phyloP scores from a whole-genome alignment of 768 basidiomycete genomes.

The Tricholoma sp. region DNA sequence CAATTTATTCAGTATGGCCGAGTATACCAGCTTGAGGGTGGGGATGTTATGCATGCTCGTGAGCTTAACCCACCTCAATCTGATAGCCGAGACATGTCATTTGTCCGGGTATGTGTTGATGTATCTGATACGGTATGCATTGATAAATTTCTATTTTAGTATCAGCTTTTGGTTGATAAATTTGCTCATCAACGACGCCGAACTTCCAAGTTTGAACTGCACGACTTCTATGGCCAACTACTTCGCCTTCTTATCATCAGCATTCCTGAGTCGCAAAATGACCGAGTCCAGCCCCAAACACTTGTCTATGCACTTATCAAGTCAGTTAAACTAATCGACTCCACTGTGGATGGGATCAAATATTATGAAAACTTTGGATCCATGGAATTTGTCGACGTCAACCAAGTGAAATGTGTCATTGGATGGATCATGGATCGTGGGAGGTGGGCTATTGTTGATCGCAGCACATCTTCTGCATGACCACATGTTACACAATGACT shows the following conservation, averaged over 20 bases:
- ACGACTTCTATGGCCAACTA: conserved; percentile 28
- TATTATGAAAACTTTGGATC: conserved; percentile 15
- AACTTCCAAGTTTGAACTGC: conserved; percentile 8
- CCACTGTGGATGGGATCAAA: conserved; percentile 9
- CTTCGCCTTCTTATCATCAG: background rate
- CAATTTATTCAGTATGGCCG: background rate
- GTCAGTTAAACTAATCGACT: background rate
- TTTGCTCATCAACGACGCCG: conserved; percentile 10
- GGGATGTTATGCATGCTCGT: background rate
- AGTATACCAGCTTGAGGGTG: conserved; percentile 2
- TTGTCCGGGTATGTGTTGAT: background rate
- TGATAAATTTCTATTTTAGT: conserved; percentile 17
- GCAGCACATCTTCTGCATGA: background rate
- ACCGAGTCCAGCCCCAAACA: conserved; percentile 2
- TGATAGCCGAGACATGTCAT: background rate
- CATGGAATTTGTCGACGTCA: conserved; percentile 22
- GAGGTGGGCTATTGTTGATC: background rate
- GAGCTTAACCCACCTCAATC: background rate
- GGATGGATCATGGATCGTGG: conserved; percentile 15
- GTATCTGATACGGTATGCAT: background rate
- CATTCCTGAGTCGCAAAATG: background rate
- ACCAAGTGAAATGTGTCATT: conserved; percentile 22
- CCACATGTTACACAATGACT: background rate
- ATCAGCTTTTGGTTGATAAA: conserved; percentile 26
- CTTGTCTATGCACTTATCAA: conserved; percentile 22